Evolutionary conservation across 2,329 filamentous ascomycete species (phyloP).

Genomic region (Arthrobotrys entomopaga): DNA sequence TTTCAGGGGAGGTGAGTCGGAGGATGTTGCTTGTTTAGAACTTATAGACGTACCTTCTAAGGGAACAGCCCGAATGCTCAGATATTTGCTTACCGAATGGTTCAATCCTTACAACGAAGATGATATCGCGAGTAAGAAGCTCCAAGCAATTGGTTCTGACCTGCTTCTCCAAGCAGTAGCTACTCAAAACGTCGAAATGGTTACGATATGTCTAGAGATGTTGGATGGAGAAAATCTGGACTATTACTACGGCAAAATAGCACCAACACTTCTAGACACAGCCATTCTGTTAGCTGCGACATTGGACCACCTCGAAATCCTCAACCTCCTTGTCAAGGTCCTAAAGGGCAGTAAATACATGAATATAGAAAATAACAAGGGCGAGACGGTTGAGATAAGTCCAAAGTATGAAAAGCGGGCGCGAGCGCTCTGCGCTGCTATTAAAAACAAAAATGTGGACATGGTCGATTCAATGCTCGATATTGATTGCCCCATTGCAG

Average conservation of each 20-base stretch:
- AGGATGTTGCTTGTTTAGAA: too few relatives aligned
- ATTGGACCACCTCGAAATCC: too few relatives aligned
- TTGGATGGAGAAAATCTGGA: neutral
- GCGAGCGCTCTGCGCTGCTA: neutral
- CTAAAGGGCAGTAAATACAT: too few relatives aligned
- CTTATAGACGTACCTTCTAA: neutral
- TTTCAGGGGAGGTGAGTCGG: too few relatives aligned
- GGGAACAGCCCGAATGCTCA: neutral
- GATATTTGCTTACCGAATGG: neutral
- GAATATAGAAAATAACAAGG: neutral
- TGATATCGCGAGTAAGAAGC: neutral
- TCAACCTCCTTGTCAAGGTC: too few relatives aligned
- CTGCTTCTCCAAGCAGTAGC: neutral
- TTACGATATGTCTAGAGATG: neutral
- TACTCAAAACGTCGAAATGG: neutral
- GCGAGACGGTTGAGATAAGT: neutral
- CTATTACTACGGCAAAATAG: neutral
- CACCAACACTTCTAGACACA: neutral
- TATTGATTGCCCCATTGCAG: neutral
- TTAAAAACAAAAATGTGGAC: neutral
- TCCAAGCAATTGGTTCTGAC: neutral
- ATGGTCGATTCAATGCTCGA: neutral
- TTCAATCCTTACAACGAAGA: neutral
- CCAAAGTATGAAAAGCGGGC: neutral
- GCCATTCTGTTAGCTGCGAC: neutral